A percentile compares a stretch with the other conserved stretches of the same genome.
phyloP scores from a whole-genome alignment of 2,329 filamentous ascomycete species.

The Paracamarosporium sp. region DNA sequence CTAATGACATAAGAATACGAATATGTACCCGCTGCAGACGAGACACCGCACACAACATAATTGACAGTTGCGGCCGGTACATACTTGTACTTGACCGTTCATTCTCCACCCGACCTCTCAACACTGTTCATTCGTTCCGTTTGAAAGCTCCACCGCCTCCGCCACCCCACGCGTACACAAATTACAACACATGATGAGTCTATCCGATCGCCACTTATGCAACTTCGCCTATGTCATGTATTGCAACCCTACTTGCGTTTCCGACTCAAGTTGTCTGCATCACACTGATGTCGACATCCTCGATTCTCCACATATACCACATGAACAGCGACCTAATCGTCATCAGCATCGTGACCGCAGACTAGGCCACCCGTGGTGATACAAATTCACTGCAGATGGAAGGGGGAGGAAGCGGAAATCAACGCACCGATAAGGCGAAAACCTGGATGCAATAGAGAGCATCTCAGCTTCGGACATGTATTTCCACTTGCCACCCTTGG shows the following conservation, averaged over 20 bases:
- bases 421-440: constrained; percentile 77
- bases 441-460: constrained; percentile 79
- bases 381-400: constrained; percentile 5
- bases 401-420: constrained; percentile 13
- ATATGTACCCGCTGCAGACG: neutral
- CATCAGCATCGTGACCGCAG: neutral
- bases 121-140: neutral
- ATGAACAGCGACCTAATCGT: constrained; percentile 79
- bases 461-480: constrained; percentile 97
- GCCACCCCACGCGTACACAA: neutral
- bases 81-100: neutral
- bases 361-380: constrained; percentile 9
- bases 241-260: constrained; percentile 1
- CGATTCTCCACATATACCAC: constrained; percentile 98
- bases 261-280: constrained; percentile 39
- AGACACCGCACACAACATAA: neutral
- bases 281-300: constrained; percentile 74
- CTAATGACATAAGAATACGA: neutral
- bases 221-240: neutral
- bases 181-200: neutral
- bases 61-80: constrained; percentile 1
- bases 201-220: neutral
- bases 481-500: constrained; percentile 87
- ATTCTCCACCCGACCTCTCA: neutral
- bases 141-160: neutral